Conservation (phyloP, 768 basidiomycete genomes). For the Phaeotremella skinneri region DNA sequence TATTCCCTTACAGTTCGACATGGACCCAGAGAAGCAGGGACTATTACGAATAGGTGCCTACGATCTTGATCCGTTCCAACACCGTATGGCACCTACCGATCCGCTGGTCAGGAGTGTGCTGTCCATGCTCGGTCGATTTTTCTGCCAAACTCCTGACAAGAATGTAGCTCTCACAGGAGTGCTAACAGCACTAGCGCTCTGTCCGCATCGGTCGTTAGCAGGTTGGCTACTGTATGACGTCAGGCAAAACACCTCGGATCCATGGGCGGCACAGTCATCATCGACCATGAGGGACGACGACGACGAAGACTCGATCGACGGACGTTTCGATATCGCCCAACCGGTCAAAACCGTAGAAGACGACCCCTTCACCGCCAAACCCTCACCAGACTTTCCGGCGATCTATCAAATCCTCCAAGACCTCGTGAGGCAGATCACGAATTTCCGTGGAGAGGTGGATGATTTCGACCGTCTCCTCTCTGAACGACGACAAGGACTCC, state of each 20-base stretch:
- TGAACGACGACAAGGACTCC: slow-evolving; percentile 80
- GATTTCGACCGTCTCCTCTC: slow-evolving; percentile 79
- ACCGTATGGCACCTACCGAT: slow-evolving; percentile 75
- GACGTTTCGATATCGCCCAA: background rate
- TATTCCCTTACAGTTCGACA: slow-evolving; percentile 53
- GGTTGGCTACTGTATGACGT: slow-evolving; percentile 76
- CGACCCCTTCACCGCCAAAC: slow-evolving; percentile 76
- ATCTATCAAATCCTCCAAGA: slow-evolving; percentile 77
- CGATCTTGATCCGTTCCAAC: slow-evolving; percentile 51
- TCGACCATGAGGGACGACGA: background rate
- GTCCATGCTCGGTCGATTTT: slow-evolving; percentile 71
- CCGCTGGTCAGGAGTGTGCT: slow-evolving; percentile 70
- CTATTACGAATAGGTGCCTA: background rate
- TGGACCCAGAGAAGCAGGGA: slow-evolving; percentile 11
- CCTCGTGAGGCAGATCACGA: slow-evolving; percentile 75
- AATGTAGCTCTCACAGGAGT: slow-evolving; percentile 86
- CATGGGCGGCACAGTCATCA: slow-evolving; percentile 17
- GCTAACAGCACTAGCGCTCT: slow-evolving; percentile 73
- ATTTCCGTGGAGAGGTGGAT: slow-evolving; percentile 70
- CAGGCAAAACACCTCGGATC: slow-evolving; percentile 15
- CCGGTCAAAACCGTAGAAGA: slow-evolving; percentile 61
- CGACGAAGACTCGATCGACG: background rate
- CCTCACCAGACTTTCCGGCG: slow-evolving; percentile 56
- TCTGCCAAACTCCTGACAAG: slow-evolving; percentile 77
- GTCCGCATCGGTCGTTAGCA: slow-evolving; percentile 77